Evolutionary conservation across 1,139 yeast genomes (phyloP).

Genomic region (Scheffersomyces illinoinensis): DNA sequence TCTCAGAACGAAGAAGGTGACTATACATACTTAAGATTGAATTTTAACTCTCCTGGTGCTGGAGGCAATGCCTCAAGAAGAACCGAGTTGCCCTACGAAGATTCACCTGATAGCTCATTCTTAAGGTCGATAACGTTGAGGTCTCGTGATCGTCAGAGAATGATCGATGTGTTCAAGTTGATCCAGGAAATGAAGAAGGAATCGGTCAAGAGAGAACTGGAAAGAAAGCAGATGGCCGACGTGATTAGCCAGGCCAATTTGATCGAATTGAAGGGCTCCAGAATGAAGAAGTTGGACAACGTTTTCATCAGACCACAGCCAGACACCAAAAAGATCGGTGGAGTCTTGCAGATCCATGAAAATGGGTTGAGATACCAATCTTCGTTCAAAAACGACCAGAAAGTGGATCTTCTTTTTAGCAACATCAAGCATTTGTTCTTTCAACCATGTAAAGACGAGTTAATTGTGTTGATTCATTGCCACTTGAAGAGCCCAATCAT

Average conservation of each 20-base stretch:
- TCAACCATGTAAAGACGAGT: slow-evolving; percentile 95
- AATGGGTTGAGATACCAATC: slow-evolving; percentile 95
- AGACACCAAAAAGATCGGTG: slow-evolving; percentile 92
- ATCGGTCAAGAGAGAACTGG: slow-evolving; percentile 86
- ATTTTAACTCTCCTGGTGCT: slow-evolving; percentile 92
- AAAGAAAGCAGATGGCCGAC: slow-evolving; percentile 89
- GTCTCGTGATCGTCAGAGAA: slow-evolving; percentile 87
- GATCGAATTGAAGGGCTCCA: slow-evolving; percentile 72
- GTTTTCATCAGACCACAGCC: slow-evolving; percentile 95
- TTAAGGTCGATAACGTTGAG: slow-evolving; percentile 86
- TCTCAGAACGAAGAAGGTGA: slow-evolving; percentile 97
- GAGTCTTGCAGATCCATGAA: slow-evolving; percentile 87
- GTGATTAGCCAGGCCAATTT: slow-evolving; percentile 91
- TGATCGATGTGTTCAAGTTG: slow-evolving; percentile 87
- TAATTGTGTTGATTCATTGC: slow-evolving; percentile 89
- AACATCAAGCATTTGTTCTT: slow-evolving; percentile 92
- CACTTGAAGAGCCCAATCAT: slow-evolving; percentile 90
- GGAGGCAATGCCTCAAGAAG: slow-evolving; percentile 70
- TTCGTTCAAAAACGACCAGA: slow-evolving; percentile 76
- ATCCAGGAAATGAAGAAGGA: slow-evolving; percentile 93
- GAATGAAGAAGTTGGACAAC: slow-evolving; percentile 84
- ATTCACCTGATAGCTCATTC: slow-evolving; percentile 80
- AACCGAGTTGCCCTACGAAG: slow-evolving; percentile 88
- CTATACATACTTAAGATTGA: slow-evolving; percentile 83
- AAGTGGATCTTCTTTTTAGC: slow-evolving; percentile 83